Conservation (phyloP, 352 stramenopile species). For the Globisporangium nodosum region DNA sequence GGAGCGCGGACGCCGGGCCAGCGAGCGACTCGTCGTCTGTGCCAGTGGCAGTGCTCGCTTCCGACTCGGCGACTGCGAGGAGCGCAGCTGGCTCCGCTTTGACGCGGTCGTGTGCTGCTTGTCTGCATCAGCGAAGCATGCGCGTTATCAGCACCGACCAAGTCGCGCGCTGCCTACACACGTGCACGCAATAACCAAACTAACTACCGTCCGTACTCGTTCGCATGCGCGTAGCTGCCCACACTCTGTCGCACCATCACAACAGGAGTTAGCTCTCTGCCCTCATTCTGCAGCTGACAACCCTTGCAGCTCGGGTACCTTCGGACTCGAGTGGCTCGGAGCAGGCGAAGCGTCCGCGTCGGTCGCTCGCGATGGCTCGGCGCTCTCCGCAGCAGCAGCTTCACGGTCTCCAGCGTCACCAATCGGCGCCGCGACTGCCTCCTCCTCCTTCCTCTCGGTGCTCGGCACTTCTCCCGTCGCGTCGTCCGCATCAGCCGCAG, state of each 20-base stretch:
- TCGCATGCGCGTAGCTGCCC: not conserved
- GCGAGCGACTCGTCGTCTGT: slow-evolving; percentile 1
- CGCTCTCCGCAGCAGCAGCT: slow-evolving; percentile 41
- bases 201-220: not conserved
- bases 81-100: not conserved
- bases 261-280: not conserved
- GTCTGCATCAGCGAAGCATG: not conserved
- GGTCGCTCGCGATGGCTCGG: slow-evolving; percentile 26
- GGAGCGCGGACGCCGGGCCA: not conserved
- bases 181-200: not conserved
- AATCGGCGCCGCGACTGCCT: no score
- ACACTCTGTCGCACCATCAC: not conserved
- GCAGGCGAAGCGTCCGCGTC: not conserved
- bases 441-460: no score
- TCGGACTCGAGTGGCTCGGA: not conserved
- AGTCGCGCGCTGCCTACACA: not conserved
- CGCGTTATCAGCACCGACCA: no score
- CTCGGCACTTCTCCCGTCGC: slow-evolving; percentile 14
- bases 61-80: not conserved
- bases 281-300: not conserved
- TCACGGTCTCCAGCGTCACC: not conserved
- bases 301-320: not conserved
- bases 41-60: not conserved
- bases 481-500: slow-evolving; percentile 13
- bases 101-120: not conserved